Evolutionary conservation across 2,329 filamentous ascomycete genomes (phyloP), one percentile per base, ranked within the genome.

Genomic region (Penicillium sp.): DNA sequence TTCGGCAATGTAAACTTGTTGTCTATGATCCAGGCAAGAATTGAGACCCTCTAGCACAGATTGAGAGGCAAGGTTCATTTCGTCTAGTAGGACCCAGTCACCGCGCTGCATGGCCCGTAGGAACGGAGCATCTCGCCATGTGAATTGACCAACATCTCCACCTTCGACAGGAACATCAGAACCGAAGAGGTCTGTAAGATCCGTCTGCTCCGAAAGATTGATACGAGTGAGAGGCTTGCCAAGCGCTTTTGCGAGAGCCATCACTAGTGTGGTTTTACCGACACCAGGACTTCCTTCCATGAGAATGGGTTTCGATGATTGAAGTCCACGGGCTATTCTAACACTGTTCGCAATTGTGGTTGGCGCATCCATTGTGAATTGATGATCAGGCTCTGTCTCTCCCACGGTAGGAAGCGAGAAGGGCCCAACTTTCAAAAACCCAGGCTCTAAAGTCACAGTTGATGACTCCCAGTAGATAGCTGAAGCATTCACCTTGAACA

Each of bases 61-160:
- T 71, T 99, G 94, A 0, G 93, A 97, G 1, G 95, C 94, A 60
- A 99, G 77, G 67, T 99, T 99, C 94, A 99, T 99, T 78, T 99
- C 94, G 68, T 99, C 94, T 0, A 99, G 82, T 26, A 99, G 79
- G 11, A 99, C 94, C 94, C 94, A 99, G 65, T 96, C 90, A 26
- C 94, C 94, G 55, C 85, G 89, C 70, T 97, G 94, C 93, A 99
- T 97, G 0, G 94, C 94, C 69, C 91, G 89, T 20, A 99, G 79
- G 70, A 99, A 97, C 1, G 94, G 92, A 0, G 93, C 94, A 71
- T 99, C 93, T 63, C 92, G 85, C 94, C 94, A 99, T 1, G 90
- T 88, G 69, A 99, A 99, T 56, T 90, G 89, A 1, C 94, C 94
- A 7, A 92, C 89, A 67, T 89, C 86, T 1, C 89, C 91, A n/a